A percentile compares a stretch with the other conserved stretches of the same genome.
These are phyloP conservation scores for Nakazawaea populi DNA, from an alignment of 805 yeast genomes.

Conservation along the genomic window DNA sequence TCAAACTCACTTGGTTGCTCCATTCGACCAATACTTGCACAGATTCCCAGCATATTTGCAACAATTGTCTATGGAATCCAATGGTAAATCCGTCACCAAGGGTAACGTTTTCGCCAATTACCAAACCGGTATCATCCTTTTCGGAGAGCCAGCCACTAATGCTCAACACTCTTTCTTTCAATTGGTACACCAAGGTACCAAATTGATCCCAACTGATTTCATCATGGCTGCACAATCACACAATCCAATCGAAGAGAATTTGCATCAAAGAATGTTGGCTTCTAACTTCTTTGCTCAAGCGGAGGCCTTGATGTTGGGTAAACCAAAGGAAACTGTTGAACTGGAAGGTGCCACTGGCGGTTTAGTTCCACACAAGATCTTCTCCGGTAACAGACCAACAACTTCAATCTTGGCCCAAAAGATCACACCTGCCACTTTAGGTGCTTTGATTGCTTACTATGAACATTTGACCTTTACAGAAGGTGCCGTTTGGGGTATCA, in stretches of 20 bases:
- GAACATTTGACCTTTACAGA: conserved; percentile 96
- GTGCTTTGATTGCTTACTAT: conserved; percentile 95
- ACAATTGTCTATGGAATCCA: conserved; percentile 98
- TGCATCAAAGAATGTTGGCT: conserved; percentile 98
- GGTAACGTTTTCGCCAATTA: conserved; percentile 86
- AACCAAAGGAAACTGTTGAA: conserved; percentile 75
- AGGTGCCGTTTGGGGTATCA: conserved; percentile 99
- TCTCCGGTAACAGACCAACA: conserved; percentile 98
- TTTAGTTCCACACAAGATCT: conserved; percentile 90
- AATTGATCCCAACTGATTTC: conserved; percentile 94
- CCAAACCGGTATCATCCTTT: conserved; percentile 92
- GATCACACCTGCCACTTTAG: conserved; percentile 94
- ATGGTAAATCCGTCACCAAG: conserved; percentile 96
- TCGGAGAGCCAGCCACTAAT: conserved; percentile 98
- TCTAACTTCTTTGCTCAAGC: conserved; percentile 98
- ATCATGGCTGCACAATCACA: conserved; percentile 96
- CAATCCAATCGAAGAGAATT: conserved; percentile 90
- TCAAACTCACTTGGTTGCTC: conserved; percentile 97
- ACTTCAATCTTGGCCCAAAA: conserved; percentile 93
- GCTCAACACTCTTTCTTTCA: conserved; percentile 99
- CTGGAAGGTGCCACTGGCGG: conserved; percentile 85
- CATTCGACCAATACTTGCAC: conserved; percentile 97
- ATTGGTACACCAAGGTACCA: conserved; percentile 98
- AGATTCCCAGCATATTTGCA: conserved; percentile 99
- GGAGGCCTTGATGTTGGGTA: conserved; percentile 96